Evolutionary conservation across 2,329 filamentous ascomycete genomes (phyloP).

Genomic region (Ophiocordyceps camponoti-floridani): DNA sequence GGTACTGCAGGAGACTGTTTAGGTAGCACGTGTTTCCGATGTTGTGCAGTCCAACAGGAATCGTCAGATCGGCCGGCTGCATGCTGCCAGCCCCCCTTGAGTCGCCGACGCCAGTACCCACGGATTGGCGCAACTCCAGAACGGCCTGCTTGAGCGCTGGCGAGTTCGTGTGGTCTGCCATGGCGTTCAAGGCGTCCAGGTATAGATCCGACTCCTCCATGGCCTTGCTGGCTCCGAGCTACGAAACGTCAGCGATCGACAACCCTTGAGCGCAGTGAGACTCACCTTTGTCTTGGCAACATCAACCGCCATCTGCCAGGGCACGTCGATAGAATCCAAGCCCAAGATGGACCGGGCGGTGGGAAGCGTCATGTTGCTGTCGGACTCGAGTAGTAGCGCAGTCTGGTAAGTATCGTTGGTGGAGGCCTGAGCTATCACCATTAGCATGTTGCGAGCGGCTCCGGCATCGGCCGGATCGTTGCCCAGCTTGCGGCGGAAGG

Average conservation of each 20-base stretch:
- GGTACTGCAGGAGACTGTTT: slow-evolving; percentile 89
- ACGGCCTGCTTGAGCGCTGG: slow-evolving; percentile 9
- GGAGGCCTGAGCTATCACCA: slow-evolving; percentile 15
- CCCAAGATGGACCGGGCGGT: slow-evolving; percentile 15
- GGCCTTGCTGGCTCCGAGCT: slow-evolving; percentile 11
- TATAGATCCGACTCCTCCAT: slow-evolving; percentile 13
- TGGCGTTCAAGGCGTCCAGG: slow-evolving; percentile 16
- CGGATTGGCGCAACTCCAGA: slow-evolving; percentile 7
- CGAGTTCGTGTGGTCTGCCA: slow-evolving; percentile 13
- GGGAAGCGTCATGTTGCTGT: slow-evolving; percentile 16
- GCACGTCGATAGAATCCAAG: slow-evolving; percentile 6
- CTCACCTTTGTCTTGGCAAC: slow-evolving; percentile 12
- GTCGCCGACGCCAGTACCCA: slow-evolving; percentile 1
- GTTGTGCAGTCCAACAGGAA: slow-evolving; percentile 77
- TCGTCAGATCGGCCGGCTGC: slow-evolving; percentile 21
- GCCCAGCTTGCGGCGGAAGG: slow-evolving; percentile 16
- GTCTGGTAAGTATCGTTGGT: slow-evolving; percentile 16
- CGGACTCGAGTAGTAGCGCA: slow-evolving; percentile 15
- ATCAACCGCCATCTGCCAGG: slow-evolving; percentile 10
- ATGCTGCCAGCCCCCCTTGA: slow-evolving; percentile 1
- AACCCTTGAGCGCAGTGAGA: background rate
- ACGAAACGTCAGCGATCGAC: background rate
- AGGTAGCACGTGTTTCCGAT: slow-evolving; percentile 97
- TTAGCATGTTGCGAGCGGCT: slow-evolving; percentile 15
- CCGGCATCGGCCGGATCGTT: slow-evolving; percentile 13